These are phyloP conservation scores for Yamadazyma sp. DNA, from an alignment of 805 yeast species.

Conservation along the genomic window DNA sequence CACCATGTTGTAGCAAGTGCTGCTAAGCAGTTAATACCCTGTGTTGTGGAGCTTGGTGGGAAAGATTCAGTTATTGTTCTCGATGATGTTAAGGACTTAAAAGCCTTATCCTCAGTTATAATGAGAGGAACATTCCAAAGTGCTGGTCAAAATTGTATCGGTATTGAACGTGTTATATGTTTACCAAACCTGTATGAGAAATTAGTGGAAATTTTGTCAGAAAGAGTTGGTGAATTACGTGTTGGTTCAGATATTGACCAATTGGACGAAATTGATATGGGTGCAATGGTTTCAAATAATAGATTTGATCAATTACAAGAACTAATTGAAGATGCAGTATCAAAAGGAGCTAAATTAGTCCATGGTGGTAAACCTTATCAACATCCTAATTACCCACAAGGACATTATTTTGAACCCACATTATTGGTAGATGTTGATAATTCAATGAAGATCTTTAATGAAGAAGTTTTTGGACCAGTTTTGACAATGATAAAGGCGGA, in stretches of 20 bases:
- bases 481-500: slow-evolving; percentile 74
- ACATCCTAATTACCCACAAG: slow-evolving; percentile 95
- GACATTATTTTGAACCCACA: slow-evolving; percentile 92
- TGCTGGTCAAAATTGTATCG: slow-evolving; percentile 97
- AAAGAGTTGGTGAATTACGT: slow-evolving; percentile 60
- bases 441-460: slow-evolving; percentile 72
- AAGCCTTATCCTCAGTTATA: slow-evolving; percentile 64
- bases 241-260: slow-evolving; percentile 93
- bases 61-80: slow-evolving; percentile 88
- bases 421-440: slow-evolving; percentile 76
- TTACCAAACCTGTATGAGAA: slow-evolving; percentile 64
- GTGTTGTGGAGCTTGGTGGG: slow-evolving; percentile 95
- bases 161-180: slow-evolving; percentile 91
- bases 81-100: slow-evolving; percentile 65
- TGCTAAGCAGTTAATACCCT: slow-evolving; percentile 83
- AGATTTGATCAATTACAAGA: slow-evolving; percentile 67
- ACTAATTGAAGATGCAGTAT: slow-evolving; percentile 70
- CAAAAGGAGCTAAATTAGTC: slow-evolving; percentile 74
- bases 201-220: slow-evolving; percentile 53
- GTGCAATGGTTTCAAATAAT: slow-evolving; percentile 84
- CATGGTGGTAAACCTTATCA: slow-evolving; percentile 76
- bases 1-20: slow-evolving; percentile 83
- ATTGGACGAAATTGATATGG: slow-evolving; percentile 88
- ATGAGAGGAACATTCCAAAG: slow-evolving; percentile 97
- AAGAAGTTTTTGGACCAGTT: slow-evolving; percentile 95